A percentile compares a stretch with the other conserved stretches of the same genome.
phyloP scores from a whole-genome alignment of 768 basidiomycete species.

The Suillus bovinus region DNA sequence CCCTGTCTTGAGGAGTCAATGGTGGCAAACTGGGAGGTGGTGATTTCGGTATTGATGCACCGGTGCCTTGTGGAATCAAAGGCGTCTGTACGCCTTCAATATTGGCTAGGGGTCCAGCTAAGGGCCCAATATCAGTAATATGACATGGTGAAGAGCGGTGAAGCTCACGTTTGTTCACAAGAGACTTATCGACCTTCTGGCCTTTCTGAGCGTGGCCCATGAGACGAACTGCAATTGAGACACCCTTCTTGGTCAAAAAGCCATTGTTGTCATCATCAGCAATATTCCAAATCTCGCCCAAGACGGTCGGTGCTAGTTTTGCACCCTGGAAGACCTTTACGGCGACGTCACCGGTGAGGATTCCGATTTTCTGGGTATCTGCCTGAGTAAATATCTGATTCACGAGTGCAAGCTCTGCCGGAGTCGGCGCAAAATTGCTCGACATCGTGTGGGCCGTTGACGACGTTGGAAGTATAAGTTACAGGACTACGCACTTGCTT shows the following conservation, averaged over 20 bases:
- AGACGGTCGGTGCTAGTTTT: conserved; percentile 69
- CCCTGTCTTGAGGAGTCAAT: conserved; percentile 76
- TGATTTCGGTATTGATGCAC: conserved; percentile 60
- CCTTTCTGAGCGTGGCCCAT: conserved; percentile 94
- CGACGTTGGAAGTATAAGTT: conserved; percentile 24
- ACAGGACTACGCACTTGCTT: conserved; percentile 22
- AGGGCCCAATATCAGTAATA: conserved; percentile 16
- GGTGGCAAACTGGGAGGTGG: conserved; percentile 60
- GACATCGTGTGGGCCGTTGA: conserved; percentile 35
- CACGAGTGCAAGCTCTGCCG: conserved; percentile 57
- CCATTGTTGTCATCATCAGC: conserved; percentile 95
- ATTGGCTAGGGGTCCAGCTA: conserved; percentile 83
- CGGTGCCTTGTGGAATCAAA: conserved; percentile 57
- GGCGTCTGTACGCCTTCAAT: conserved; percentile 66
- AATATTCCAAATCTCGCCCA: conserved; percentile 93
- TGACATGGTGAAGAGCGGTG: conserved; percentile 1
- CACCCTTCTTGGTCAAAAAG: conserved; percentile 84
- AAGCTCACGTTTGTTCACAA: conserved; percentile 70
- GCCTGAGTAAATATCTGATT: conserved; percentile 70
- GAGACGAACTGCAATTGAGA: conserved; percentile 84
- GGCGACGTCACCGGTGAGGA: conserved; percentile 89
- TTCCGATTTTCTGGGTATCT: conserved; percentile 78
- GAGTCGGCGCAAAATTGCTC: conserved; percentile 44
- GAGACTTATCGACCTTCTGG: conserved; percentile 60
- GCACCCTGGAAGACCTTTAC: conserved; percentile 85